Conservation (phyloP, 106 monocot species). For the Alisma plantagoaquatica region DNA sequence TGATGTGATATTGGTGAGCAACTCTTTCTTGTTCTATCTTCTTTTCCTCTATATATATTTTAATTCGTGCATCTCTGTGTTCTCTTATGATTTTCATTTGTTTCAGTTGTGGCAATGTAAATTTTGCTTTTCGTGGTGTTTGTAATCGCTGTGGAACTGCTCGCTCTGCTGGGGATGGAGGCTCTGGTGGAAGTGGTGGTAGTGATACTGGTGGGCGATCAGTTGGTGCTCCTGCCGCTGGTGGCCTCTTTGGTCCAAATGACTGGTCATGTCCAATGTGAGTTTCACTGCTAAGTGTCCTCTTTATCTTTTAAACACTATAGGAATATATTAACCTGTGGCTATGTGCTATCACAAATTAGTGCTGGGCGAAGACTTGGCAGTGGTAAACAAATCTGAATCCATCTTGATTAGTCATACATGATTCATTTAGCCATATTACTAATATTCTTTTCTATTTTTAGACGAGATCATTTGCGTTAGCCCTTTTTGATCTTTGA, state of each 20-base stretch:
- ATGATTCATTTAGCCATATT: no score
- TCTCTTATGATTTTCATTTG: constrained; percentile 1
- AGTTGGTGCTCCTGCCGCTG: constrained; percentile 40
- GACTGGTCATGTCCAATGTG: constrained; percentile 99
- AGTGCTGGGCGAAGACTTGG: no score
- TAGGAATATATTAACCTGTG: no score
- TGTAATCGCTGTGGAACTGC: constrained; percentile 95
- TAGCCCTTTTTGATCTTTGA: no score
- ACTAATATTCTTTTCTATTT: no score
- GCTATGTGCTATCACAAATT: no score
- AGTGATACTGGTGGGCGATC: constrained; percentile 43
- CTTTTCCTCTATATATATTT: neutral
- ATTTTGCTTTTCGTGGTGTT: constrained; percentile 99
- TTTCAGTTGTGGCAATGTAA: constrained; percentile 91
- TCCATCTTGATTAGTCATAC: no score
- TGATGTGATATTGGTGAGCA: constrained; percentile 97
- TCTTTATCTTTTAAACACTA: no score
- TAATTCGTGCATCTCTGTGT: neutral
- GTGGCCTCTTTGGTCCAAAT: constrained; percentile 97
- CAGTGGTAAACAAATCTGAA: no score
- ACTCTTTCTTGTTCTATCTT: constrained; percentile 35
- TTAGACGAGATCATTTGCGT: no score
- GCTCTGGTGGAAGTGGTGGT: constrained; percentile 36
- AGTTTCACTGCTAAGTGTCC: constrained; percentile 15
- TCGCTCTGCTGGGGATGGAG: constrained; percentile 90